phyloP scores from a whole-genome alignment of 768 basidiomycete genomes.

The Lanmaoa rubissima region DNA sequence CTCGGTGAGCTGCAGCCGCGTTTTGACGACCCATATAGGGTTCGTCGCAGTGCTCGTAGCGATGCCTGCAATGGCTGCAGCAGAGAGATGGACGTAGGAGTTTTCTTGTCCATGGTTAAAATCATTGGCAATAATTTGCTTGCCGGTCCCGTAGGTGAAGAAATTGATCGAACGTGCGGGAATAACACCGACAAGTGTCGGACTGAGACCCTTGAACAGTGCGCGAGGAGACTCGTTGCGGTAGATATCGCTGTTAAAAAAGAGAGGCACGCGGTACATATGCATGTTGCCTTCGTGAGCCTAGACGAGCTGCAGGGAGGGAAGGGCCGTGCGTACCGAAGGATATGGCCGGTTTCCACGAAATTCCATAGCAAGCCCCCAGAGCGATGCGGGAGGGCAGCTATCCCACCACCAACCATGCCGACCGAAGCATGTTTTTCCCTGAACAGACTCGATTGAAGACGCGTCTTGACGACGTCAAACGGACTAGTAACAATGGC shows the following conservation, averaged over 20 bases:
- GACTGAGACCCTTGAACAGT: conserved; percentile 91
- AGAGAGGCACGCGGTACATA: neutral
- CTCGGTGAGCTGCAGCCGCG: conserved; percentile 77
- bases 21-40: conserved; percentile 99
- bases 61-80: conserved; percentile 86
- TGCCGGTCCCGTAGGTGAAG: conserved; percentile 96
- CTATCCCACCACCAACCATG: conserved; percentile 32
- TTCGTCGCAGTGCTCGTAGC: conserved; percentile 90
- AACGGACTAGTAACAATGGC: conserved; percentile 96
- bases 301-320: neutral
- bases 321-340: conserved; percentile 51
- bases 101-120: conserved; percentile 81
- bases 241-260: conserved; percentile 74
- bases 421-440: conserved; percentile 39
- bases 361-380: conserved; percentile 83
- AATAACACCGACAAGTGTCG: conserved; percentile 91
- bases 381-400: conserved; percentile 33
- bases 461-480: conserved; percentile 96
- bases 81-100: conserved; percentile 77
- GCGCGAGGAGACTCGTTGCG: conserved; percentile 84
- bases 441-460: conserved; percentile 86
- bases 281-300: neutral
- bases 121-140: conserved; percentile 79
- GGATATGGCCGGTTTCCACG: conserved; percentile 88
- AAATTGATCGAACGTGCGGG: conserved; percentile 98